Evolutionary conservation across 2,329 filamentous ascomycete genomes (phyloP), one percentile per base, ranked within the genome.

Genomic region (Aspergillus fumigatus): DNA sequence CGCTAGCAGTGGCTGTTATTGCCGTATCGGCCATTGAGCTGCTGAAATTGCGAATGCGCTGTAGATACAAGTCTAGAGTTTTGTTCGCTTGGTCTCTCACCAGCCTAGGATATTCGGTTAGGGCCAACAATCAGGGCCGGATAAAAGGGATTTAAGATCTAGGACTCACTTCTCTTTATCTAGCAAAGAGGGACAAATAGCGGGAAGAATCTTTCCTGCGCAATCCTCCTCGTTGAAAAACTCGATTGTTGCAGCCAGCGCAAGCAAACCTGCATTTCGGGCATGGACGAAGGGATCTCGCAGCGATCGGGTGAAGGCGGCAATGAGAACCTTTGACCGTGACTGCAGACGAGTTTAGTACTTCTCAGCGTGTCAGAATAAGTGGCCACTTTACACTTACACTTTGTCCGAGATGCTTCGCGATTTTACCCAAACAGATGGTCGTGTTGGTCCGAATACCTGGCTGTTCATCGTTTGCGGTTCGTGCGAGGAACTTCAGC

Each of bases 381-480:
- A 5, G 5, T 35, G 3, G 2, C 5, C 7, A 35, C 2, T 38
- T n/a, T 38, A 2, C 23, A 67, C 71, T 54, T 73, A 83, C 81
- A 62, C 77, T 79, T 1, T 83, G 80, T 1, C 91, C 90, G 1
- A 99, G 80, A 66, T 96, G 89, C 65, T 91, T 92, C 14, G 94
- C 92, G 65, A 99, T 97, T 69, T 97, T 97, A 23, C 94, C 94
- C 0, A 99, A 77, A 70, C 93, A 97, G 55, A 99, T 99, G 1
- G 94, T 99, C 0, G 94, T 99, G 71, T 99, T 99, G 8, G 94
- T 99, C 59, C 94, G 85, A 62, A 99, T 99, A 0, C 94, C 94
- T 1, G 94, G 92, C 68, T 99, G 93, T 66, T 97, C 94, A 61
- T 99, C 94, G 66, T 97, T 99, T 48, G 94, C 92, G 1, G 93